These are phyloP conservation scores for Ziziphus jujuba DNA, from an alignment of 306 rosid species.

Conservation along the genomic window DNA sequence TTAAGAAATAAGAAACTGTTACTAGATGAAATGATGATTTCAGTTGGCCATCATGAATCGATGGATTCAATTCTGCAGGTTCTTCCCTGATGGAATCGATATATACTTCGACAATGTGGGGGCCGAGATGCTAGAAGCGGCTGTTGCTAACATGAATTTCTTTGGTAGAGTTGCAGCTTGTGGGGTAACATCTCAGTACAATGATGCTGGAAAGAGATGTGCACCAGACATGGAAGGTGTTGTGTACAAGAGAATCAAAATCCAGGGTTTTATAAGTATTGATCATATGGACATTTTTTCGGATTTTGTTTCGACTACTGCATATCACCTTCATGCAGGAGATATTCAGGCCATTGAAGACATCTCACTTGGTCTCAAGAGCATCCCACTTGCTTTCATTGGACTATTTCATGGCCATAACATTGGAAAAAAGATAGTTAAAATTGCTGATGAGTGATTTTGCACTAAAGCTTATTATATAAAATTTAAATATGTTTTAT, in stretches of 20 bases:
- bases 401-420: constrained; percentile 65
- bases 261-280: constrained; percentile 52
- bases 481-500: no score
- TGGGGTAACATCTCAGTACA: constrained; percentile 68
- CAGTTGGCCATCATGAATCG: no score
- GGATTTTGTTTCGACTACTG: constrained; percentile 44
- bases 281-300: constrained; percentile 40
- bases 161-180: constrained; percentile 69
- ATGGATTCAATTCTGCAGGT: constrained; percentile 38
- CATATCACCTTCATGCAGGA: constrained; percentile 40
- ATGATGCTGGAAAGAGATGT: constrained; percentile 34
- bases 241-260: constrained; percentile 60
- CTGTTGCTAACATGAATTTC: constrained; percentile 56
- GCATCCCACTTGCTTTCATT: constrained; percentile 61
- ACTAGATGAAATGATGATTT: no score
- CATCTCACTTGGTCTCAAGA: constrained; percentile 52
- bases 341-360: constrained; percentile 52
- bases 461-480: no score
- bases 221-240: constrained; percentile 51
- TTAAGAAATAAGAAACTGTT: no score
- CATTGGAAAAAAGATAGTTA: constrained; percentile 63
- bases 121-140: constrained; percentile 67
- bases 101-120: constrained; percentile 88
- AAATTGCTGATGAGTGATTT: constrained; percentile 35
- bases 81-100: constrained; percentile 75